Conservation (phyloP, 169 alveolate genomes). For the Plasmodium coatneyi region DNA sequence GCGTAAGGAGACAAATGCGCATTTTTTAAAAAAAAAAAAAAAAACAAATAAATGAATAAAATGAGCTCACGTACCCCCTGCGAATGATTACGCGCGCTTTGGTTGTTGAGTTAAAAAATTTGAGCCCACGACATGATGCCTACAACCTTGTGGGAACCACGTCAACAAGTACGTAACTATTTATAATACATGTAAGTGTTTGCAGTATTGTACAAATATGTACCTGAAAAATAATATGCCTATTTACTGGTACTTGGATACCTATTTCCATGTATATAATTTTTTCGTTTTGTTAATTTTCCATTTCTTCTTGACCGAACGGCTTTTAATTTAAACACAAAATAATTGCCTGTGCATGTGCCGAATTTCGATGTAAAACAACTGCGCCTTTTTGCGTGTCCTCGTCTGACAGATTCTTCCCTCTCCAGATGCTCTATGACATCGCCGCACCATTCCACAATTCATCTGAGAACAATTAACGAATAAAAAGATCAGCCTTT, state of each 20-base stretch:
- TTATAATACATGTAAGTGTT: neutral
- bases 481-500: neutral
- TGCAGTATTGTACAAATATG: neutral
- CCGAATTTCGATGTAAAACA: neutral
- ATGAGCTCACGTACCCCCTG: neutral
- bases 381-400: neutral
- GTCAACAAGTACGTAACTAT: neutral
- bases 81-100: neutral
- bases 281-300: neutral
- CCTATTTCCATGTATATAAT: neutral
- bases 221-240: neutral
- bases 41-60: neutral
- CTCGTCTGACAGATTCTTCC: neutral
- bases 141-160: neutral
- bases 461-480: neutral
- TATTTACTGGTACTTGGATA: neutral
- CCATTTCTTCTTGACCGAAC: neutral
- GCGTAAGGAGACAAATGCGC: neutral
- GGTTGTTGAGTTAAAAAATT: slow-evolving; percentile 1
- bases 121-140: neutral
- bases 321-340: neutral
- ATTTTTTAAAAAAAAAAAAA: neutral
- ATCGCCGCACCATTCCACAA: neutral
- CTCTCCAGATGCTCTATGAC: neutral
- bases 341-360: neutral